Conservation (phyloP, 257 asterid species). For the Solanum chiquidenum region DNA sequence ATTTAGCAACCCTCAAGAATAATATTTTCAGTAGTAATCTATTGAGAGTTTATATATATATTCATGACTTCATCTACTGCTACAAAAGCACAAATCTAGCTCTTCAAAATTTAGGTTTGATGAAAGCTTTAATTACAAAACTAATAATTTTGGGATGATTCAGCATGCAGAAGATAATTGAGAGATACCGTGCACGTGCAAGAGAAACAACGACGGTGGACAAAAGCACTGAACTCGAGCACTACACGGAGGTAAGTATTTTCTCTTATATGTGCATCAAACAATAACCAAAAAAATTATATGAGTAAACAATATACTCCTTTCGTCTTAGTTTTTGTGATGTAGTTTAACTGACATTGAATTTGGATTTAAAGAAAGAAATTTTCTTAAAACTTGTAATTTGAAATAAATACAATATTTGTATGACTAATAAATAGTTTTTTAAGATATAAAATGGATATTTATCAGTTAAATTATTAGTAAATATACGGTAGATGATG, state of each 20-base stretch:
- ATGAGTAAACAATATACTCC: neutral
- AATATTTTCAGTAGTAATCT: neutral
- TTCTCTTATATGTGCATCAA: neutral
- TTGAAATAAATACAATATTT: too few relatives aligned
- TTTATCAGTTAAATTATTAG: too few relatives aligned
- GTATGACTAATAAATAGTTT: neutral
- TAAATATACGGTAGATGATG: neutral
- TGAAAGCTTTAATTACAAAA: neutral
- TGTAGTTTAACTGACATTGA: neutral
- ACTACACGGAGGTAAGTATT: constrained; percentile 28
- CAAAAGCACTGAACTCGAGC: constrained; percentile 14
- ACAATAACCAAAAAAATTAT: neutral
- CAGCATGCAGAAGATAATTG: constrained; percentile 44
- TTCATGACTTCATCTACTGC: neutral
- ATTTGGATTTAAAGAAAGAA: neutral
- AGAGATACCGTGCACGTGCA: constrained; percentile 32
- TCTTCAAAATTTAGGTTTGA: neutral
- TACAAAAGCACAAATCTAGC: neutral
- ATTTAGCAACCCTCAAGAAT: neutral
- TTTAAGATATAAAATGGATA: too few relatives aligned
- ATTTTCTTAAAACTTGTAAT: too few relatives aligned
- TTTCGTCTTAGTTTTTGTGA: too few relatives aligned
- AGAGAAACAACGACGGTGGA: constrained; percentile 15
- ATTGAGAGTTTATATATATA: neutral
- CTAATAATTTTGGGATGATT: neutral